These are phyloP conservation scores for Monilinia laxa DNA, from an alignment of 2,329 filamentous ascomycete species.

Conservation along the genomic window DNA sequence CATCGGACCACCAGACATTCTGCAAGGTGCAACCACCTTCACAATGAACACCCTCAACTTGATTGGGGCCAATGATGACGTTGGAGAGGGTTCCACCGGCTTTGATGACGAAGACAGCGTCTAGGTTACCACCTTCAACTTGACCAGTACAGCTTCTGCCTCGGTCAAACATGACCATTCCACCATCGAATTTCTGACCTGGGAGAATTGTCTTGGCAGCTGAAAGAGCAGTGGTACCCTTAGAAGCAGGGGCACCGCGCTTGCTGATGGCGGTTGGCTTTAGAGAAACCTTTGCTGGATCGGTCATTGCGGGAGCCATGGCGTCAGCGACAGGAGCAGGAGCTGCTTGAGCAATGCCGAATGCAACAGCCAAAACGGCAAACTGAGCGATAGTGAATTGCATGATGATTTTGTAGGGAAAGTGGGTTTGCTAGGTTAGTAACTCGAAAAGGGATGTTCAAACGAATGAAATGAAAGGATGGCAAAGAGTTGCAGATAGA, in stretches of 20 bases:
- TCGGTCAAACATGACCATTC: constrained; percentile 48
- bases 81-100: constrained; percentile 40
- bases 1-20: constrained; percentile 36
- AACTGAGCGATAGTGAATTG: constrained; percentile 16
- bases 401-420: constrained; percentile 4
- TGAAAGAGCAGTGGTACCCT: constrained; percentile 43
- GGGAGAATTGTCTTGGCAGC: constrained; percentile 47
- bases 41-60: constrained; percentile 40
- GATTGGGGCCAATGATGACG: constrained; percentile 41
- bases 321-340: neutral
- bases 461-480: constrained; percentile 5
- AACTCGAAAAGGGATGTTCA: neutral
- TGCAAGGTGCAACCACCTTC: constrained; percentile 35
- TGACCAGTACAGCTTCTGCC: constrained; percentile 45
- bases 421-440: neutral
- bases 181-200: constrained; percentile 48
- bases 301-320: no score
- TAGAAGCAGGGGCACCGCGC: no score
- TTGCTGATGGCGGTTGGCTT: no score
- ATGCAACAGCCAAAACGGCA: constrained; percentile 2
- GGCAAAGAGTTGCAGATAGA: neutral
- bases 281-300: no score
- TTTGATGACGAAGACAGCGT: constrained; percentile 41
- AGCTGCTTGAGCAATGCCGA: constrained; percentile 3
- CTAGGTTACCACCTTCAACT: constrained; percentile 43